A percentile compares a stretch with the other conserved stretches of the same genome.
Evolutionary conservation across 768 basidiomycete genomes (phyloP).

Genomic region (Suillus spraguei): DNA sequence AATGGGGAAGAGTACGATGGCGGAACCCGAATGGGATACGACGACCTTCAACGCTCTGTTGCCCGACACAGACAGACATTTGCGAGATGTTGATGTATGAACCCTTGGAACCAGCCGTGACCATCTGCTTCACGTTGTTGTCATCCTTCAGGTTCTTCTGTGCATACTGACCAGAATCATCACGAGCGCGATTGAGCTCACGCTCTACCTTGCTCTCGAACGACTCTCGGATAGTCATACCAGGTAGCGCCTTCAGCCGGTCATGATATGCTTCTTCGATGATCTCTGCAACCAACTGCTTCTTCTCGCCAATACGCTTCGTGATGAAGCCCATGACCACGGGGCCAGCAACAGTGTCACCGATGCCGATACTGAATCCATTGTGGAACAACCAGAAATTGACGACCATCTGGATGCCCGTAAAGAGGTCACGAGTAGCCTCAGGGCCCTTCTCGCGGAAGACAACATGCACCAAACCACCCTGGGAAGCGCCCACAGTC

Average conservation of each 20-base stretch:
- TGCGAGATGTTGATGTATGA: conserved; percentile 99
- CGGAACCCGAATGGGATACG: conserved; percentile 98
- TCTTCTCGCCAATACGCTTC: conserved; percentile 77
- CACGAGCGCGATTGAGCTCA: conserved; percentile 93
- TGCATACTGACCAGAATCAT: conserved; percentile 93
- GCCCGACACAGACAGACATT: conserved; percentile 99
- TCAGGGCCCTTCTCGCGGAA: conserved; percentile 98
- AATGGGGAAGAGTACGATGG: conserved; percentile 95
- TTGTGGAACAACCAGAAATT: conserved; percentile 99
- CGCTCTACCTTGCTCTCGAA: conserved; percentile 93
- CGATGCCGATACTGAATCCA: conserved; percentile 98
- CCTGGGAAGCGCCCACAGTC: conserved; percentile 95
- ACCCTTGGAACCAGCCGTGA: conserved; percentile 97
- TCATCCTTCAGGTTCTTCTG: conserved; percentile 97
- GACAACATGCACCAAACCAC: conserved; percentile 93
- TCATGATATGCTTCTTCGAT: conserved; percentile 87
- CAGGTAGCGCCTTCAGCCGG: conserved; percentile 85
- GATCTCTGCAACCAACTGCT: conserved; percentile 74
- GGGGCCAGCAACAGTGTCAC: conserved; percentile 94
- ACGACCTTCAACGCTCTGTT: conserved; percentile 97
- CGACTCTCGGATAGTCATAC: conserved; percentile 99
- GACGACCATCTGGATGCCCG: conserved; percentile 92
- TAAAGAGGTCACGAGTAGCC: conserved; percentile 86
- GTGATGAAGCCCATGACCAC: conserved; percentile 89
- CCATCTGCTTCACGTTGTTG: conserved; percentile 99